Conservation (phyloP, 2,329 filamentous ascomycete genomes). For the Xylaria sp. region DNA sequence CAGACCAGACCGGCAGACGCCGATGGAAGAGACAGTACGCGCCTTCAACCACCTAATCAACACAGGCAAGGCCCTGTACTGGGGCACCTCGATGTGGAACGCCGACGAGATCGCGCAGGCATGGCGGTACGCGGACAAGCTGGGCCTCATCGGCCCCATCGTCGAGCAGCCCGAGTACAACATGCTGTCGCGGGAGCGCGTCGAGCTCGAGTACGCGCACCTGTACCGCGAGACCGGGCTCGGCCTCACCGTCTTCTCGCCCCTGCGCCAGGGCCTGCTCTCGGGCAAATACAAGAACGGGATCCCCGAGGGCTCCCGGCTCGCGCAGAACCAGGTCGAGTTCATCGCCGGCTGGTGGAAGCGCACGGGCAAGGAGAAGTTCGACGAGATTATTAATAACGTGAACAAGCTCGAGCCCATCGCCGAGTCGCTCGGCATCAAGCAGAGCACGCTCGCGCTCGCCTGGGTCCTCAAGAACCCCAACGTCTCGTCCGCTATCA, state of each 20-base stretch:
- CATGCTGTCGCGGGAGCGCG: slow-evolving; percentile 68
- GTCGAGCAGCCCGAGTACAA: slow-evolving; percentile 76
- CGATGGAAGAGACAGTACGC: slow-evolving; percentile 76
- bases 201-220: slow-evolving; percentile 70
- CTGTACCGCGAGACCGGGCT: slow-evolving; percentile 69
- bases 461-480: slow-evolving; percentile 72
- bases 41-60: slow-evolving; percentile 77
- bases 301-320: slow-evolving; percentile 52
- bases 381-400: slow-evolving; percentile 66
- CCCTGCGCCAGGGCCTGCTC: slow-evolving; percentile 68
- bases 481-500: slow-evolving; percentile 70
- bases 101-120: slow-evolving; percentile 73
- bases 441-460: slow-evolving; percentile 64
- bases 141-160: slow-evolving; percentile 69
- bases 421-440: slow-evolving; percentile 71
- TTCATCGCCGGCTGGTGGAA: slow-evolving; percentile 66
- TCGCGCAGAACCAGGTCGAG: slow-evolving; percentile 62
- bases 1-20: slow-evolving; percentile 72
- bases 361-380: slow-evolving; percentile 61
- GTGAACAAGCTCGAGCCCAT: slow-evolving; percentile 70
- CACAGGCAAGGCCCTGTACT: slow-evolving; percentile 74
- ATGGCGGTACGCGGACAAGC: slow-evolving; percentile 67
- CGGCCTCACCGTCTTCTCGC: slow-evolving; percentile 71
- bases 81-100: slow-evolving; percentile 75
- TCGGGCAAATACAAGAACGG: slow-evolving; percentile 75